Conservation (phyloP, 2,329 filamentous ascomycete species). For the Penicillium concentricum region DNA sequence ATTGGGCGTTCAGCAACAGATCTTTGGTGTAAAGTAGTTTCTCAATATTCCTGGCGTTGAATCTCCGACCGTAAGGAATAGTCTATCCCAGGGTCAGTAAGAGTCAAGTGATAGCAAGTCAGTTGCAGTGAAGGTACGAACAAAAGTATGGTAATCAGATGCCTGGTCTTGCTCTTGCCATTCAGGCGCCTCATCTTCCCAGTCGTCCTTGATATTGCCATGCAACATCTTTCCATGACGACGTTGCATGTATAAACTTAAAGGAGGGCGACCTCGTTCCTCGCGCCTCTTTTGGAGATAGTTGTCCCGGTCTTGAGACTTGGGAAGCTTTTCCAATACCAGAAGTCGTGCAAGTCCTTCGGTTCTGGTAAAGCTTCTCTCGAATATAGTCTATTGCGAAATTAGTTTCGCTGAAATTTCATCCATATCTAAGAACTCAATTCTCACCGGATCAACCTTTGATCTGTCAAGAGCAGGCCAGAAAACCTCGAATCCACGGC, state of each 20-base stretch:
- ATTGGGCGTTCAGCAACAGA: constrained; percentile 78
- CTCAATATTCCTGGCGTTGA: constrained; percentile 62
- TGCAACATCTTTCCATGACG: constrained; percentile 42
- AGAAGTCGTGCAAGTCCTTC: constrained; percentile 75
- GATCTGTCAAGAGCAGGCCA: constrained; percentile 73
- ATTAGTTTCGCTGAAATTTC: not conserved
- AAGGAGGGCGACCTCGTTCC: constrained; percentile 69
- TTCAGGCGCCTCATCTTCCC: constrained; percentile 79
- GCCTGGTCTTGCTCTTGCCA: constrained; percentile 77
- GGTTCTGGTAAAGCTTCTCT: constrained; percentile 73
- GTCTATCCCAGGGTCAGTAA: constrained; percentile 29
- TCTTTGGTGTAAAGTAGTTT: constrained; percentile 80
- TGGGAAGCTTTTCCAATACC: constrained; percentile 76
- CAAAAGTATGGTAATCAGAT: constrained; percentile 74
- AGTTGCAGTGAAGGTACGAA: constrained; percentile 54
- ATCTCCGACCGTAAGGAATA: constrained; percentile 39
- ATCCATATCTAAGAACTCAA: not conserved
- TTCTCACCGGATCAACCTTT: constrained; percentile 65
- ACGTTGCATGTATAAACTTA: constrained; percentile 39
- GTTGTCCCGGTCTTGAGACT: constrained; percentile 62
- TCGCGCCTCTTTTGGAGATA: constrained; percentile 69
- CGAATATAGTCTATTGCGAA: constrained; percentile 65
- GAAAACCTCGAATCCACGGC: constrained; percentile 79
- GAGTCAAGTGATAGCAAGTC: constrained; percentile 46
- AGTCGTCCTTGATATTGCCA: constrained; percentile 73